Evolutionary conservation across 2,329 filamentous ascomycete genomes (phyloP).

Genomic region (Aspergillus eucalypticola): DNA sequence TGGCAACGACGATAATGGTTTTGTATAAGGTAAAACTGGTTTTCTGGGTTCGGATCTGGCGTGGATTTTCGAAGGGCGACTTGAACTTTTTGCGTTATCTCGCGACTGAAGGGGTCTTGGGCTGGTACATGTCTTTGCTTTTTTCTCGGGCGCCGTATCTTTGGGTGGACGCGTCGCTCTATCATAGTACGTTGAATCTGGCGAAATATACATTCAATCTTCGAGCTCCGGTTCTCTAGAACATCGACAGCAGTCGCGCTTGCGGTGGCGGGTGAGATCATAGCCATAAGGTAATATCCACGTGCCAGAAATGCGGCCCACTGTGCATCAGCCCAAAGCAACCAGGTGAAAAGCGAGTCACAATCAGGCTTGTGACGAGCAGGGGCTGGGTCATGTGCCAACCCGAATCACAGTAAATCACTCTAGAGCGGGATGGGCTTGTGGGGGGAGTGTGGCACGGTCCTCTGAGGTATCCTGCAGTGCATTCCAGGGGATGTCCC

Average conservation of each 20-base stretch:
- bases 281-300: background rate
- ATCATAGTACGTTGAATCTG: background rate
- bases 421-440: background rate
- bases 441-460: conserved; percentile 8
- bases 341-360: background rate
- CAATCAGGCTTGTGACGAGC: conserved; percentile 6
- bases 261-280: background rate
- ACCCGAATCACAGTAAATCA: background rate
- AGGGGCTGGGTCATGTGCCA: conserved; percentile 14
- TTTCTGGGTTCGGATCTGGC: background rate
- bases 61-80: background rate
- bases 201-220: conserved; percentile 12
- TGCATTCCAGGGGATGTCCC: background rate
- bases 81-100: background rate
- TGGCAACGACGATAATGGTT: background rate
- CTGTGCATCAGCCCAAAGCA: background rate
- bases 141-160: conserved; percentile 6
- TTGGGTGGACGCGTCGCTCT: background rate
- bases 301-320: background rate
- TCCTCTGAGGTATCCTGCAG: conserved; percentile 2
- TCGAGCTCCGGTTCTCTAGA: background rate
- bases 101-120: conserved; percentile 4
- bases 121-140: conserved; percentile 8
- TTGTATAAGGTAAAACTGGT: background rate
- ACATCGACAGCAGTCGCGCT: background rate